These are phyloP conservation scores for Cydonia oblonga DNA, from an alignment of 331 rosid species.

Conservation along the genomic window DNA sequence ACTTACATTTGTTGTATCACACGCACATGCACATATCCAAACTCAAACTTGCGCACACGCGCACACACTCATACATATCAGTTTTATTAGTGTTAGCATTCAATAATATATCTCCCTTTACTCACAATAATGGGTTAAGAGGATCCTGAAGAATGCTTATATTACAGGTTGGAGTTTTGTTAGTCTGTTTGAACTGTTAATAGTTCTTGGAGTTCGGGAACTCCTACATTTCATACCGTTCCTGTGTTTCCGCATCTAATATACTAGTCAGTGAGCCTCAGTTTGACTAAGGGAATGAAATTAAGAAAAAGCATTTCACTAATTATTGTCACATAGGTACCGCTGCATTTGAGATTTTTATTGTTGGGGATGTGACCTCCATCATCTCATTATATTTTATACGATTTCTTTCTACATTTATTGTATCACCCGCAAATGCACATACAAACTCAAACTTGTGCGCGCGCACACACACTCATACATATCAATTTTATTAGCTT, in stretches of 20 bases:
- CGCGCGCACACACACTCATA: too few relatives aligned
- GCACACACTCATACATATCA: too few relatives aligned
- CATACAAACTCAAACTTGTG: too few relatives aligned
- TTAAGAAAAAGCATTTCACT: neutral
- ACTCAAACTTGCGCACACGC: too few relatives aligned
- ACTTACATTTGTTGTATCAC: too few relatives aligned
- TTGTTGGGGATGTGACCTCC: neutral
- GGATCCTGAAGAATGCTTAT: conserved; percentile 27
- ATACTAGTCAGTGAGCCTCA: neutral
- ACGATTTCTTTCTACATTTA: too few relatives aligned
- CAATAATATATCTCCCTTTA: neutral
- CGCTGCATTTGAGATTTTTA: neutral
- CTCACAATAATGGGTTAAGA: conserved; percentile 10
- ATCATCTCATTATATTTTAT: neutral
- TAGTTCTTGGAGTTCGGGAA: conserved; percentile 2
- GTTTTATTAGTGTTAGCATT: conserved; percentile 5
- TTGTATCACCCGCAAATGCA: too few relatives aligned
- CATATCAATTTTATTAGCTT: neutral
- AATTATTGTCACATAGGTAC: neutral
- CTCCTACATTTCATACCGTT: neutral
- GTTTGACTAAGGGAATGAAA: neutral
- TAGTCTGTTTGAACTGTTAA: neutral
- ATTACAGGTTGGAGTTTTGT: neutral
- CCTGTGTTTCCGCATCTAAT: neutral
- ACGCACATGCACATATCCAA: too few relatives aligned